Base-by-base conservation (phyloP, 176 grass and related monocot species). In the Oryza meyeriana region DNA sequence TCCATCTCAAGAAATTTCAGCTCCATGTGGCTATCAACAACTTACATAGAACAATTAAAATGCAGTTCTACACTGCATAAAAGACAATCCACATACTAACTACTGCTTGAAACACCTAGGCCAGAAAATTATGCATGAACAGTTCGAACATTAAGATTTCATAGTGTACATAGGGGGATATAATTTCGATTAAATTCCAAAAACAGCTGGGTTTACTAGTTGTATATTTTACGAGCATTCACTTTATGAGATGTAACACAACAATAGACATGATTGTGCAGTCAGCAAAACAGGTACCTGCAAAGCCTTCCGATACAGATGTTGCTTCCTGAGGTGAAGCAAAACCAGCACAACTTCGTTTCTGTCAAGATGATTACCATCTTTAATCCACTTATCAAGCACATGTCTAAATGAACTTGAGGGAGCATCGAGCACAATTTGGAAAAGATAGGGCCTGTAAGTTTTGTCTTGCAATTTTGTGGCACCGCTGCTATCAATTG, bases 321-420 rank as follows among this genome's bases (percentile, higher is more conserved):
- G 35, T 47, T 73, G 88, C 52, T 86, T 86, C 84, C 40, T 77
- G 50, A 90, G 69, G 77, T 69, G 79, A 52, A 69, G 79, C 48
- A 86, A 55, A 61, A 40, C 74, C 48, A 25, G 24, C 38, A 16
- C 6, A 8, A 75, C 47, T 34, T 86, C 38, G 2, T 52, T 35
- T 59, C 88, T 79, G 28, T 86, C 79, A 52, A 90, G 31, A 24
- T 17, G 24, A 39, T 86, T 90, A 40, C 88, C 75, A 26, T 30
- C 31, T 79, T 69, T 22, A 48, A 87, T 13, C 79, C 84, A 86
- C 40, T 48, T 69, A 48, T 90, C 69, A 83, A 90, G 79, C 31
- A 75, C 38, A 7, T 29, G 16, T 33, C 12, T 39, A 69, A 90
- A 29, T 64, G 17, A 6, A 58, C 40, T 28, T 32, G 9, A 75